Evolutionary conservation across 2,329 filamentous ascomycete species (phyloP), one percentile per base, ranked within the genome.

Genomic region (Calonectria pseudoreteaudii): DNA sequence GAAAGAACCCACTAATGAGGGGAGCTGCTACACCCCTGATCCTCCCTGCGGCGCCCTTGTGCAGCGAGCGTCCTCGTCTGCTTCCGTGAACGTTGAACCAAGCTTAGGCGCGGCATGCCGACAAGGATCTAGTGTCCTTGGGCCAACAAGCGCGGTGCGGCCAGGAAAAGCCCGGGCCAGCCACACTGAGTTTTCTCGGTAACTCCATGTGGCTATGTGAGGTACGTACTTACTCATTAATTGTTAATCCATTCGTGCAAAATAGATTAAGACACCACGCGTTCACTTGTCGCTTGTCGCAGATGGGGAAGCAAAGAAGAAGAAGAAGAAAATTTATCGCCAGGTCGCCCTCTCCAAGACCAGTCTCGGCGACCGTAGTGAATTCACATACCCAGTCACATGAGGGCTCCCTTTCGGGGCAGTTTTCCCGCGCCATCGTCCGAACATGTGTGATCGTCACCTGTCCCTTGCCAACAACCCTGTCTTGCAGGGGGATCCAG

Each of bases 81-180:
- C 65, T 74, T 79, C 76, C 71, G 78, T 72, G 78, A 72, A 81
- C 79, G 79, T 81, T 80, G 79, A 80, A 80, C 79, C 78, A 80
- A 80, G 77, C 79, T 80, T 80, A 80, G 79, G 64, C 79, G 79
- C 79, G 79, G 76, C 73, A 80, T 80, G 66, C 77, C 73, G 78
- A 78, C 79, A 80, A 74, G 79, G 79, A 75, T 80, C 74, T 76
- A 76, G 73, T 76, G 77, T 73, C 69, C 50, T 65, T 67, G 16
- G 38, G 36, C 38, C 47, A 60, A 76, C 72, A 76, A 76, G 74
- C 74, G 74, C 74, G 77, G 78, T 80, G 79, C 73, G 77, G 71
- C 70, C 74, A 74, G 71, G 74, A 65, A 58, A 65, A 49, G 41
- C 60, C 60, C 67, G 70, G 68, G 64, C 72, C 74, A 80, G 79